Conservation (phyloP, 257 asterid genomes). For the Petrea volubilis region DNA sequence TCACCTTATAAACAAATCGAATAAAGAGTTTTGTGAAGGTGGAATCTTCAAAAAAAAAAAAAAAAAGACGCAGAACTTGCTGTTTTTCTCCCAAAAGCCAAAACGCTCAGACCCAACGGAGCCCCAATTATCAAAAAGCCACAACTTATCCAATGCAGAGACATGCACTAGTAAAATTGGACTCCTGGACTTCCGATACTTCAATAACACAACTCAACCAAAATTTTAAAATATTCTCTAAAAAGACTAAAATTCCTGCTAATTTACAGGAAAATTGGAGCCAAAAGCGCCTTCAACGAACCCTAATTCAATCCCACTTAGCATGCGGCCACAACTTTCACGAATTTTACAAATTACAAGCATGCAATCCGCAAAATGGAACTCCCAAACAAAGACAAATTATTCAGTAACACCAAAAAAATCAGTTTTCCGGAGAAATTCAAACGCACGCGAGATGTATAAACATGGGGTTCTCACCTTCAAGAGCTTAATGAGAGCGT, state of each 20-base stretch:
- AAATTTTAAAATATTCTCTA: not conserved
- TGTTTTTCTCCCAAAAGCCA: not conserved
- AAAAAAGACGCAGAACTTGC: not conserved
- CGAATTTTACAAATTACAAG: slow-evolving; percentile 14
- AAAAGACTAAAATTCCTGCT: slow-evolving; percentile 15
- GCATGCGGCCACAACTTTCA: slow-evolving; percentile 19
- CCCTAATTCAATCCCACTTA: slow-evolving; percentile 42
- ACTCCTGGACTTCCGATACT: slow-evolving; percentile 2
- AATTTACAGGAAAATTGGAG: slow-evolving; percentile 5
- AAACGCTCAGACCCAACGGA: slow-evolving; percentile 16
- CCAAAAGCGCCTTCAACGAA: slow-evolving; percentile 20
- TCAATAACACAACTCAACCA: slow-evolving; percentile 13
- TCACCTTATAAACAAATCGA: not conserved
- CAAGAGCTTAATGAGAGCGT: slow-evolving; percentile 72
- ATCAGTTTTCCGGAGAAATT: not conserved
- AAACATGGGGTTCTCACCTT: slow-evolving; percentile 47
- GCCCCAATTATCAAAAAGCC: slow-evolving; percentile 24
- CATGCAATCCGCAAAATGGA: slow-evolving; percentile 35
- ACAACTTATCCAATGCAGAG: slow-evolving; percentile 24
- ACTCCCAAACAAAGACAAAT: slow-evolving; percentile 19
- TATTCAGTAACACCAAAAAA: slow-evolving; percentile 12
- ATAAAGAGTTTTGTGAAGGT: not conserved
- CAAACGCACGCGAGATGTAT: not conserved
- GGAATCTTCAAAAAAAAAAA: not conserved
- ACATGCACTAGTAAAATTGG: slow-evolving; percentile 20